Evolutionary conservation across 2,329 filamentous ascomycete genomes (phyloP), one percentile per base, ranked within the genome.

Genomic region (Metarhizium brunneum): DNA sequence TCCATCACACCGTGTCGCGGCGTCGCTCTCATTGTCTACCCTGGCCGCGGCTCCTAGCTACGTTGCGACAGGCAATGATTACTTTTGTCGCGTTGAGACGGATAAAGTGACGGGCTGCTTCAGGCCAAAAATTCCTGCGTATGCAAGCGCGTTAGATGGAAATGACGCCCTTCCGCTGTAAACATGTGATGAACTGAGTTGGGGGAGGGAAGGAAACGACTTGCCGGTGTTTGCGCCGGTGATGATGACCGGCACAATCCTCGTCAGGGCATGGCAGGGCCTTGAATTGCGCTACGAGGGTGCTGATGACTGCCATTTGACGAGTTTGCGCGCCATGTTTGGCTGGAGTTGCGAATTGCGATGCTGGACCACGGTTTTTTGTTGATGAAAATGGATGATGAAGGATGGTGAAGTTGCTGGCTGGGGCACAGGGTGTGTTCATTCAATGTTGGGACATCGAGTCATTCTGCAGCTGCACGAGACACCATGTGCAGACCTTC

Each of bases 221-320:
- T 45, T 57, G 64, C 65, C 67, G 32, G 60, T 62, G 51, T 76
- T 78, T 50, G 69, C 67, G n/a, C 75, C 75, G 0, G 74, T 77
- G 40, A 78, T 61, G 29, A 77, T 68, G 43, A 13, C 67, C 70
- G 6, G 65, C 62, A 58, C 67, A 71, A 57, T 71, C 62, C 54
- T 65, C 58, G 6, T 56, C 55, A 14, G 70, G 69, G 50, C 64
- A 64, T n/a, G 67, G 66, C 49, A 69, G 63, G 20, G 54, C 62
- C 11, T 56, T 56, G 53, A 65, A 65, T 48, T 66, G 63, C 52
- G 59, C 53, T 14, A 54, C 20, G 25, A 59, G 8, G 11, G 30
- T 20, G 0, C 35, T 36, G 35, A 36, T 36, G 7, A 36, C 35
- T 0, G 35, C 11, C 35, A 36, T 36, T 36, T 2, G 11, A 1